These are phyloP conservation scores for Nannochloropsis granulata DNA, from an alignment of 108 stramenopile species.

Conservation along the genomic window DNA sequence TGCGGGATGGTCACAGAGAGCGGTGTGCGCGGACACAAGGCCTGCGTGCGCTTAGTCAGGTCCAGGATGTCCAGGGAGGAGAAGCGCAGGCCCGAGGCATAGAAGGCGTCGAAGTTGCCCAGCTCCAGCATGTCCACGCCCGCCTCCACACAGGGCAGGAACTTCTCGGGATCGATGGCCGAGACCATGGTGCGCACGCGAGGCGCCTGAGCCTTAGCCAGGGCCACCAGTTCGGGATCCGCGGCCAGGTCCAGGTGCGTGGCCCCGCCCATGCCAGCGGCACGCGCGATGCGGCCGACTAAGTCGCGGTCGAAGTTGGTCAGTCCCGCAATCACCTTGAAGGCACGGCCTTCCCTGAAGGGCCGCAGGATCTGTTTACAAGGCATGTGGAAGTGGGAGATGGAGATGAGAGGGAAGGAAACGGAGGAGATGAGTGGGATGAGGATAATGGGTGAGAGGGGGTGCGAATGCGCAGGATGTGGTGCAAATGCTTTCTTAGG, in stretches of 20 bases:
- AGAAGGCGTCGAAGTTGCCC: constrained; percentile 43
- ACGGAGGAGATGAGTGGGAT: not conserved
- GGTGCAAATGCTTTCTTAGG: too few relatives aligned
- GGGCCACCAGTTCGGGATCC: constrained; percentile 26
- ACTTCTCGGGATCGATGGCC: constrained; percentile 30
- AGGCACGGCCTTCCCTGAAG: constrained; percentile 25
- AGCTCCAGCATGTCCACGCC: constrained; percentile 44
- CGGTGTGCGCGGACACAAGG: constrained; percentile 23
- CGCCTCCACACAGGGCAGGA: constrained; percentile 32
- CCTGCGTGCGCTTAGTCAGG: constrained; percentile 30
- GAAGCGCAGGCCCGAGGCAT: constrained; percentile 35
- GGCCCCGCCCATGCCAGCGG: constrained; percentile 31
- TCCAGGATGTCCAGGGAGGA: constrained; percentile 34
- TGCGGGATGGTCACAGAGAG: constrained; percentile 41
- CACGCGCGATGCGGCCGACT: constrained; percentile 32
- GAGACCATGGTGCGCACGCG: constrained; percentile 26
- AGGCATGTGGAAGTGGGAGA: not conserved
- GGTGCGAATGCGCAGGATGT: too few relatives aligned
- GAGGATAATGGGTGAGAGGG: not conserved
- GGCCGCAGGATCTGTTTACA: not conserved
- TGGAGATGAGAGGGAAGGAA: not conserved
- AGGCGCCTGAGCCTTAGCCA: not conserved
- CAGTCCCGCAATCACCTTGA: constrained; percentile 38
- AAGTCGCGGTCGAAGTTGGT: constrained; percentile 36
- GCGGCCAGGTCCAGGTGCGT: constrained; percentile 41